Evolutionary conservation across 1,284 basidiomycete species (phyloP).

Genomic region (Cronartium quercuum): DNA sequence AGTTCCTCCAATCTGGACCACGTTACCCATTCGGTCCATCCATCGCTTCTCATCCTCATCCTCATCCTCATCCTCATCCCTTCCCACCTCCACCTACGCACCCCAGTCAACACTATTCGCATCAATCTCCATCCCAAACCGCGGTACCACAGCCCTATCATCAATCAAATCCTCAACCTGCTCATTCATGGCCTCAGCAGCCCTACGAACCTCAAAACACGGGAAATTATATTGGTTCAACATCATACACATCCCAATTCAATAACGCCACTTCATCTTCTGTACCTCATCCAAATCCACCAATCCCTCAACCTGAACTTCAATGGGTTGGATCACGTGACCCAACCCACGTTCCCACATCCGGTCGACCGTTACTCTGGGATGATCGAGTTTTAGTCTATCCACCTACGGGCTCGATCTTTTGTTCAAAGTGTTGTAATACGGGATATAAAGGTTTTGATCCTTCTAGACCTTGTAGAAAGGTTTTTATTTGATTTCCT

Average conservation of each 20-base stretch:
- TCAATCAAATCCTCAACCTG: too few species aligned
- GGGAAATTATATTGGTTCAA: too few species aligned
- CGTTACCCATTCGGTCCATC: conserved; percentile 22
- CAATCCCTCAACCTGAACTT: background rate
- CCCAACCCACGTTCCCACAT: conserved; percentile 38
- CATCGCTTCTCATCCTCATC: background rate
- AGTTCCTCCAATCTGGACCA: conserved; percentile 5
- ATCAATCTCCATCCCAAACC: too few species aligned
- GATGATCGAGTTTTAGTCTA: conserved; percentile 39
- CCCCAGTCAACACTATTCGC: too few species aligned
- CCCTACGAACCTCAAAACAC: too few species aligned
- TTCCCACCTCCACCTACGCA: background rate
- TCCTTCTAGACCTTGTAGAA: conserved; percentile 40
- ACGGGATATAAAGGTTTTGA: conserved; percentile 41
- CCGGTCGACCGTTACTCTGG: conserved; percentile 39
- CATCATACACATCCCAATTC: too few species aligned
- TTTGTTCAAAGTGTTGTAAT: conserved; percentile 40
- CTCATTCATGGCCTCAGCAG: too few species aligned
- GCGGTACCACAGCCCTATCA: too few species aligned
- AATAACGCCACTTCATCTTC: too few species aligned
- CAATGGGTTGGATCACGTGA: conserved; percentile 11
- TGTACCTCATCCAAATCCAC: too few species aligned
- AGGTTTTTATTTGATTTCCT: background rate
- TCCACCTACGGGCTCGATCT: conserved; percentile 11
- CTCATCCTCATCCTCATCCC: background rate